Evolutionary conservation across 2,329 filamentous ascomycete species (phyloP), one percentile per base, ranked within the genome.

Genomic region (Aspergillus chevalieri): DNA sequence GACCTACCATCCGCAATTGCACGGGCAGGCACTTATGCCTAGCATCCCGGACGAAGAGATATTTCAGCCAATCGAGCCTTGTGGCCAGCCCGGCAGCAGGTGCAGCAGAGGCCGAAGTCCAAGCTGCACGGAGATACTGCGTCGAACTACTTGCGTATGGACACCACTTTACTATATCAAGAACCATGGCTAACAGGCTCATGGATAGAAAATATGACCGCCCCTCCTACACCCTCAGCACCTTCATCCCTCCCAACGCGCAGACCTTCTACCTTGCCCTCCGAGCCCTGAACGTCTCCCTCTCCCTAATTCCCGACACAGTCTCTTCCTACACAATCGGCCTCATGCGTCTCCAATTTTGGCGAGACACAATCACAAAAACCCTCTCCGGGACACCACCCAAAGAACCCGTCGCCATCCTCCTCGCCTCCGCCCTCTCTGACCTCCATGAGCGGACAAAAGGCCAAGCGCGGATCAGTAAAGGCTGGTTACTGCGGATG

Each of bases 301-400:
- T 96, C 52, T 88, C 92, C 42, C 82, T 88, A 50, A 86, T 97
- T 54, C 89, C 93, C 50, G 92, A 97, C 70, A 83, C 87, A 10
- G 91, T 93, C 17, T 93, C 88, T 43, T 93, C 87, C 52, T 83
- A 87, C n/a, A 86, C 85, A 3, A 87, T 97, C 52, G 92, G 89
- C 45, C 78, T 85, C 47, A 83, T 97, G 78, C 89, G 93, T 56
- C 85, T 95, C 70, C 89, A 95, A 68, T 97, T 97, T 75, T 97
- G 93, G 88, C 83, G 88, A 45, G 91, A 97, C 60, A 83, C 88
- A 4, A 75, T 98, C 46, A 80, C 85, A 47, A 84, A 85, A 53
- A 86, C 88, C 1, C 86, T 96, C 52, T 78, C 85, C 1, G 87
- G 86, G 28, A 75, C 77, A 0, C 91, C 93, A 1, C 90, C 91